phyloP scores from a whole-genome alignment of 768 basidiomycete genomes.

The Xanthoconium purpureum region DNA sequence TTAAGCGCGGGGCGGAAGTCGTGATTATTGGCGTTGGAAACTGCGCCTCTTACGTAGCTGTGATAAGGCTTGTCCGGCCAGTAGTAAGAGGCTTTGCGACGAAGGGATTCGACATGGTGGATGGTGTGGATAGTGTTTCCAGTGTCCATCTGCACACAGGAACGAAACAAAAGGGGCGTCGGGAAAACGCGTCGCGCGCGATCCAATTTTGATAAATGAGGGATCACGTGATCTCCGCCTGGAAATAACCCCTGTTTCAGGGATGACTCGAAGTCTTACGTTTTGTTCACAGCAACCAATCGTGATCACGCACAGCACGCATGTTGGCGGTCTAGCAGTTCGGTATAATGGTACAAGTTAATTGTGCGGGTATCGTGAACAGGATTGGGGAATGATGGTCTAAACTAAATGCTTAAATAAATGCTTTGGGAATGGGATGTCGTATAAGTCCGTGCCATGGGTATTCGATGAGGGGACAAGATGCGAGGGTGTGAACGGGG shows the following conservation, averaged over 20 bases:
- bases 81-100: constrained; percentile 22
- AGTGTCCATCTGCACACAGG: constrained; percentile 2
- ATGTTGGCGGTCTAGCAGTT: background rate
- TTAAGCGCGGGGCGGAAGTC: constrained; percentile 32
- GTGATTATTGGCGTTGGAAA: background rate
- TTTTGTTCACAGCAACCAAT: no score
- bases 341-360: constrained; percentile 30
- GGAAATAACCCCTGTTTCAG: background rate
- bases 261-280: background rate
- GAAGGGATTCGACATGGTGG: constrained; percentile 29
- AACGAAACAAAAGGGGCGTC: constrained; percentile 2
- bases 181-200: constrained; percentile 1
- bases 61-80: constrained; percentile 23
- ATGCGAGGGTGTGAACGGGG: background rate
- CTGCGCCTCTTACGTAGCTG: background rate
- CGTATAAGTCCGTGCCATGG: constrained; percentile 3
- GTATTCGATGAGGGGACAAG: constrained; percentile 7
- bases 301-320: background rate
- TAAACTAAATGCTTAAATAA: constrained; percentile 29
- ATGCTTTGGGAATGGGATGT: constrained; percentile 12
- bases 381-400: constrained; percentile 19
- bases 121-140: constrained; percentile 12
- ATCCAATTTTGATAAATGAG: background rate
- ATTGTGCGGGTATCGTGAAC: constrained; percentile 27
- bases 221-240: constrained; percentile 9